Percentiles rank a stretch among this genome's conserved stretches.
phyloP scores from a whole-genome alignment of 108 stramenopile genomes.

The Seminavis robusta region DNA sequence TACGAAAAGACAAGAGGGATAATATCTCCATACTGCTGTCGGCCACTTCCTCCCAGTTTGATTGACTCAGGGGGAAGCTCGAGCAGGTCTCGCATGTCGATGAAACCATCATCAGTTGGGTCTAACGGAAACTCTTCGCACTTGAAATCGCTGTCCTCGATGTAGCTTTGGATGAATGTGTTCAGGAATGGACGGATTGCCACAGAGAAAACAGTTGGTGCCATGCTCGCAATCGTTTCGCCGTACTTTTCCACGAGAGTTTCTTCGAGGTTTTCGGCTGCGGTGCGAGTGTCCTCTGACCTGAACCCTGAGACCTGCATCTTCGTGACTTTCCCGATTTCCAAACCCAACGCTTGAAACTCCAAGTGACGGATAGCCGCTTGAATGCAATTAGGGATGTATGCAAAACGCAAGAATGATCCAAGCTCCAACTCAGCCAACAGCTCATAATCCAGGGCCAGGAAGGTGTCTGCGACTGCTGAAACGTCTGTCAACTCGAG shows the following conservation, averaged over 20 bases:
- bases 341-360: slow-evolving; percentile 60
- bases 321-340: no score
- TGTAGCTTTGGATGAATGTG: slow-evolving; percentile 11
- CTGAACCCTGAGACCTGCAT: no score
- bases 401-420: slow-evolving; percentile 41
- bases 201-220: slow-evolving; percentile 48
- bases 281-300: no score
- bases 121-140: background rate
- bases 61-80: slow-evolving; percentile 15
- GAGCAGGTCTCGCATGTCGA: slow-evolving; percentile 69
- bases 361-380: slow-evolving; percentile 28
- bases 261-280: slow-evolving; percentile 14
- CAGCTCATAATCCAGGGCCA: slow-evolving; percentile 43
- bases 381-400: slow-evolving; percentile 48
- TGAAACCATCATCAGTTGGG: slow-evolving; percentile 3
- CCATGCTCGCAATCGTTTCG: slow-evolving; percentile 14
- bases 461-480: no score
- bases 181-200: slow-evolving; percentile 44
- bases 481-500: no score
- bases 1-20: slow-evolving; percentile 32
- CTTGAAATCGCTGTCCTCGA: no score
- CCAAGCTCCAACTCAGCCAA: slow-evolving; percentile 45
- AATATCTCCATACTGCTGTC: slow-evolving; percentile 50
- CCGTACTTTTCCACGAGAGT: slow-evolving; percentile 39
- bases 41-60: slow-evolving; percentile 25